These are phyloP conservation scores for Kodamaea fukazawae DNA, from an alignment of 805 yeast species.

Conservation along the genomic window DNA sequence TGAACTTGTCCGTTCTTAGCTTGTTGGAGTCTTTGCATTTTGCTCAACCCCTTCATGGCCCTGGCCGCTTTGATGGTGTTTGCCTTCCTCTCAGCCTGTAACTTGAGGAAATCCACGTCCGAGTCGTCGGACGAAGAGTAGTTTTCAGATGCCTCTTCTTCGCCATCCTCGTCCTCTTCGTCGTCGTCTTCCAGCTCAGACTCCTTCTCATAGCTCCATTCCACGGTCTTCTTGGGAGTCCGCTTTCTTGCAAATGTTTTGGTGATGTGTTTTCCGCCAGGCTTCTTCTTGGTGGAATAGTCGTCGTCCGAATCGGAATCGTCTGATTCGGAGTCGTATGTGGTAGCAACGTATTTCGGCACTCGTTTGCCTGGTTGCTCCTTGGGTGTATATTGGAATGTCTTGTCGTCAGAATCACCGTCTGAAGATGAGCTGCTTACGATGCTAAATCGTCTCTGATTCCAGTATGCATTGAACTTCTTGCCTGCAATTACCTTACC, in stretches of 20 bases:
- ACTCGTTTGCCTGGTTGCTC: background rate
- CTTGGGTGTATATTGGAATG: constrained; percentile 1
- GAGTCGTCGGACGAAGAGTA: constrained; percentile 25
- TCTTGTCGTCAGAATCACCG: constrained; percentile 21
- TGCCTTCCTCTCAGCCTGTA: constrained; percentile 67
- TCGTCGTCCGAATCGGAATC: constrained; percentile 31
- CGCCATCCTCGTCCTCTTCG: constrained; percentile 6
- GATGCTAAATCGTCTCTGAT: constrained; percentile 33
- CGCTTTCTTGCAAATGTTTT: constrained; percentile 17
- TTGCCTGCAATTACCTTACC: constrained; percentile 28
- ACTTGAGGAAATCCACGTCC: constrained; percentile 67
- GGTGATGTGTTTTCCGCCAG: constrained; percentile 5
- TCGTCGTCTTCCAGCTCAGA: constrained; percentile 17
- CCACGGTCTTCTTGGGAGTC: constrained; percentile 24
- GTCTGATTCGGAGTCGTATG: background rate
- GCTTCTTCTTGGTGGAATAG: constrained; percentile 13
- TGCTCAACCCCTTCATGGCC: constrained; percentile 24
- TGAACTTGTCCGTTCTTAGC: background rate
- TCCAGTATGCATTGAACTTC: constrained; percentile 23
- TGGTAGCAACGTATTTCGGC: constrained; percentile 1
- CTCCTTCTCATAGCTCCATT: constrained; percentile 25
- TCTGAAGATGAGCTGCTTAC: constrained; percentile 31
- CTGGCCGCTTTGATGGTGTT: constrained; percentile 49
- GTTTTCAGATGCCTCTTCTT: constrained; percentile 5
- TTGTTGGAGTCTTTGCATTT: constrained; percentile 11